Evolutionary conservation across 139 green algal genomes (phyloP).

Genomic region (Chlorella sp.): DNA sequence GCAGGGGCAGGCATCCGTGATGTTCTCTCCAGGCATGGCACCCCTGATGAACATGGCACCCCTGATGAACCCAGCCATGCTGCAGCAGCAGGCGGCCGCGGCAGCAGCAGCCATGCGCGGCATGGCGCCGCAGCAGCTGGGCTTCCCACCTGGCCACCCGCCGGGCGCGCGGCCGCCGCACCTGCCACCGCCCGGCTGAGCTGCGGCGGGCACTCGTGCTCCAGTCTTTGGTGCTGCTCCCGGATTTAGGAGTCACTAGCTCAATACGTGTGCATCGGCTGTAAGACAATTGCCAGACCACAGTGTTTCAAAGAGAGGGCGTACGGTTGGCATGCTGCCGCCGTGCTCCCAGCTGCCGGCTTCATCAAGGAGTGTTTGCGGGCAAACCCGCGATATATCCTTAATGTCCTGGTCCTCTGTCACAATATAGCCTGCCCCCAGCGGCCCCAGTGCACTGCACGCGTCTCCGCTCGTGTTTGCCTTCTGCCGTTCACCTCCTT

Average conservation of each 20-base stretch:
- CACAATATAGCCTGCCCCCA: too few species aligned
- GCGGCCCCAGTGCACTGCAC: too few species aligned
- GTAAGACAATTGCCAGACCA: background rate
- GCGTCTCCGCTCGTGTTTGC: too few species aligned
- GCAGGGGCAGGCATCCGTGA: background rate
- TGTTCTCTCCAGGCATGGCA: background rate
- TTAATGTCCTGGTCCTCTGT: too few species aligned
- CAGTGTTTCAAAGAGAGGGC: background rate
- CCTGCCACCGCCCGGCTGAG: too few species aligned
- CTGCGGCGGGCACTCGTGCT: background rate
- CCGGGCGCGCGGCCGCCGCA: background rate
- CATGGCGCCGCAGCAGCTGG: background rate
- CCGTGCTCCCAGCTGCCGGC: too few species aligned
- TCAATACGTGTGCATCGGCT: background rate
- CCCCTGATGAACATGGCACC: background rate
- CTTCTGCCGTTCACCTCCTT: too few species aligned
- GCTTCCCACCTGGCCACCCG: background rate
- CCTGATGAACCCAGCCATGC: background rate
- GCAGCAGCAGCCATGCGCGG: background rate
- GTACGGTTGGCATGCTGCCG: too few species aligned
- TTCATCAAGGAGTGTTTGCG: too few species aligned
- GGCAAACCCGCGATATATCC: too few species aligned
- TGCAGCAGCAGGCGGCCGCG: background rate
- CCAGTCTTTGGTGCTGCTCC: background rate
- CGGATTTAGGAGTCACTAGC: background rate